Percentiles rank a stretch among this genome's conserved stretches.
Evolutionary conservation across 345 rosid genomes (phyloP).

Genomic region (Trapa bicornis): DNA sequence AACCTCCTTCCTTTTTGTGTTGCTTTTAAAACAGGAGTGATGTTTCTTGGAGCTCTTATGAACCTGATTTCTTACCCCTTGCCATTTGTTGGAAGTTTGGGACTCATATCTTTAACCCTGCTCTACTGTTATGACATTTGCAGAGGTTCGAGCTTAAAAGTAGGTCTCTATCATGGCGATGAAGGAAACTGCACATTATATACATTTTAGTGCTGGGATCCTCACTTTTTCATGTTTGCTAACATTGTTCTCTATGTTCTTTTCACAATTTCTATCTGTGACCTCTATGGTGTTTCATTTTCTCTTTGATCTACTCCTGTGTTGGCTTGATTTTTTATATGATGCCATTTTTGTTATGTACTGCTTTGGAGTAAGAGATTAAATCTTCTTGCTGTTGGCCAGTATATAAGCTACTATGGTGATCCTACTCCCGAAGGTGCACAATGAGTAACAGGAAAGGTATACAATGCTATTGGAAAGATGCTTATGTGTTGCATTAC

Average conservation of each 20-base stretch:
- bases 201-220: slow-evolving; percentile 22
- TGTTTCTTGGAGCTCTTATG: slow-evolving; percentile 84
- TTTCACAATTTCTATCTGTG: background rate
- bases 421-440: background rate
- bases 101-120: slow-evolving; percentile 99
- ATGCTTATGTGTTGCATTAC: background rate
- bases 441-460: background rate
- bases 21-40: slow-evolving; percentile 63
- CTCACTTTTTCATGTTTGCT: slow-evolving; percentile 16
- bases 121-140: slow-evolving; percentile 96
- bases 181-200: background rate
- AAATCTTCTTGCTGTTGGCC: background rate
- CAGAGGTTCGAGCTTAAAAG: slow-evolving; percentile 54
- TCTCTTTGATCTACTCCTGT: background rate
- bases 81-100: slow-evolving; percentile 98
- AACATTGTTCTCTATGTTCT: background rate
- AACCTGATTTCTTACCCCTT: slow-evolving; percentile 95
- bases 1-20: slow-evolving; percentile 41
- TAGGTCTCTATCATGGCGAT: slow-evolving; percentile 18
- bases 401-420: background rate
- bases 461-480: background rate
- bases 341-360: background rate
- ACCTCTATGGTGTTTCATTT: background rate
- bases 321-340: background rate
- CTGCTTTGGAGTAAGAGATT: background rate